These are phyloP conservation scores for Bothriochloa decipiens DNA, from an alignment of 176 grass and related monocot species.

Conservation along the genomic window DNA sequence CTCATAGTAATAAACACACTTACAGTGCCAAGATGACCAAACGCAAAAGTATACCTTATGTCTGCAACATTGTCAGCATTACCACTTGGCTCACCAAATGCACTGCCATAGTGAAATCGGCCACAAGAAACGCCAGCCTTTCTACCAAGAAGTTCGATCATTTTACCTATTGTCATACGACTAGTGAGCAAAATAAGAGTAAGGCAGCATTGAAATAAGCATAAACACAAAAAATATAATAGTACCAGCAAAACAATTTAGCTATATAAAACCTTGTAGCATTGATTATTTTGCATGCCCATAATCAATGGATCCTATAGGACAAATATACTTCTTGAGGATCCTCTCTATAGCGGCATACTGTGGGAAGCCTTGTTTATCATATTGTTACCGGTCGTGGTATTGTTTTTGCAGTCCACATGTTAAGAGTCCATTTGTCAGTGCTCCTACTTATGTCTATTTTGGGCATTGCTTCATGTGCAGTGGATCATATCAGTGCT, in stretches of 20 bases:
- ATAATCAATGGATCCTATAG: background rate
- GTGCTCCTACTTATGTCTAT: no score
- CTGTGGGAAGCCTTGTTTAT: no score
- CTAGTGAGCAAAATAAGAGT: constrained; percentile 13
- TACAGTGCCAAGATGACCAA: constrained; percentile 16
- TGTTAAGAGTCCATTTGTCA: no score
- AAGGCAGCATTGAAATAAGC: background rate
- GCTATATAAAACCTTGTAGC: constrained; percentile 54
- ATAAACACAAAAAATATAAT: background rate
- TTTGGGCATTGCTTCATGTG: no score
- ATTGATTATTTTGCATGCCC: no score
- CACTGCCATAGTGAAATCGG: constrained; percentile 66
- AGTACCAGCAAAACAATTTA: constrained; percentile 83
- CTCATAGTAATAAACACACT: background rate
- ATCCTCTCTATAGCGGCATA: constrained; percentile 36
- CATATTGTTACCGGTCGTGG: no score
- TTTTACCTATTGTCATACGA: constrained; percentile 99
- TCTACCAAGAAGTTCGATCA: constrained; percentile 97
- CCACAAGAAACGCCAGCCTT: constrained; percentile 91
- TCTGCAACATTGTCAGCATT: constrained; percentile 91
- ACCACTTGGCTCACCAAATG: constrained; percentile 58
- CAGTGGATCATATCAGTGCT: no score
- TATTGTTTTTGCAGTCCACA: no score
- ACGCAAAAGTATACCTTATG: constrained; percentile 61
- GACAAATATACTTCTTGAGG: background rate